Base-by-base conservation (phyloP, 1,284 basidiomycete genomes). In the Microbotryum saponariae region DNA sequence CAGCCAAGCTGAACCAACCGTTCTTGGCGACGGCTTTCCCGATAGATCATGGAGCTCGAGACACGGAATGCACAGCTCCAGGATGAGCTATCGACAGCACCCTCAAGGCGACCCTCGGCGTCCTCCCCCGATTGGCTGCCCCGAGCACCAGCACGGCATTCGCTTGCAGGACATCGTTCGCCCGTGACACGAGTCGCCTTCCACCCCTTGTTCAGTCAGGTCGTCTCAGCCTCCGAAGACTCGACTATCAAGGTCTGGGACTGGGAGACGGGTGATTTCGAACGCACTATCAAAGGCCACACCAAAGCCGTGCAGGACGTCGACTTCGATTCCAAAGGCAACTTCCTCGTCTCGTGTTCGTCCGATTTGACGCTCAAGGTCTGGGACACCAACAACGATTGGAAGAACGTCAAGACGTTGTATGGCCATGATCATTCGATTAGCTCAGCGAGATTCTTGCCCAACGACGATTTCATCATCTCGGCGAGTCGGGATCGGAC, bases 191-290 rank as follows among this genome's bases (percentile, higher is more conserved):
- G 83, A 51, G 83, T 93, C 49, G 83, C 88, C 4, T 94, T 94
- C 74, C 91, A 94, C 74, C 91, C 91, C 0, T 80, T 84, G 33
- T 93, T 89, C 77, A 89, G 85, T 47, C 79, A 88, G 18, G 76
- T 93, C 37, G 91, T 88, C 12, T 87, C 85, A 33, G 89, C 89
- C 6, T 88, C 87, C 69, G 91, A 92, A 73, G 91, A 94, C 73
- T 81, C 87, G 45, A 90, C 85, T 2, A 82, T 93, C 70, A 93
- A 93, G 78, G 83, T 94, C 56, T 93, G 91, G 90, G 91, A 94
- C 73, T 94, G 91, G 90, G 91, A 94, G 74, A 88, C 88, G 46
- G 91, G 91, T 29, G 91, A 93, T 68, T 88, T 92, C 72, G 91
- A 94, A 75, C 78, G 88, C 62, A 93, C 91, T 9, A 77, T 94